phyloP scores from a whole-genome alignment of 805 yeast species.

The Dipodascus geniculatus region DNA sequence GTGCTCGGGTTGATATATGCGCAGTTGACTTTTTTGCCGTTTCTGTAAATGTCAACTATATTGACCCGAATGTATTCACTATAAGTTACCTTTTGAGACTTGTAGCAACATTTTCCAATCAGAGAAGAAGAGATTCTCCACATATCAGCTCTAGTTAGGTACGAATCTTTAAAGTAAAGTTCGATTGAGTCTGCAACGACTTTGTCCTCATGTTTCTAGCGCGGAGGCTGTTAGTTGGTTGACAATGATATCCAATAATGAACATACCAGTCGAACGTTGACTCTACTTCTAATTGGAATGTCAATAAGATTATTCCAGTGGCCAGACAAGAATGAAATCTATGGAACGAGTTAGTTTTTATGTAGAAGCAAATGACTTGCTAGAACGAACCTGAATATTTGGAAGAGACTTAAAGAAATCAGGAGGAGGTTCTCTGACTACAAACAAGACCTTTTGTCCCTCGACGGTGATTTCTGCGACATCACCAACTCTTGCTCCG shows the following conservation, averaged over 20 bases:
- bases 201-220: slow-evolving; percentile 24
- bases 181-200: slow-evolving; percentile 79
- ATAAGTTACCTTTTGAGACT: slow-evolving; percentile 52
- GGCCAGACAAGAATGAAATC: slow-evolving; percentile 13
- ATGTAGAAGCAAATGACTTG: not conserved
- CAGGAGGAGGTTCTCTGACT: slow-evolving; percentile 13
- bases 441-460: slow-evolving; percentile 24
- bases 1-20: slow-evolving; percentile 66
- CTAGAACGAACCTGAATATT: slow-evolving; percentile 13
- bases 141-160: slow-evolving; percentile 83
- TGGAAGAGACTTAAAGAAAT: slow-evolving; percentile 10
- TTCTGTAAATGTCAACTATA: slow-evolving; percentile 50
- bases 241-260: not conserved
- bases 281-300: slow-evolving; percentile 60
- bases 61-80: slow-evolving; percentile 52
- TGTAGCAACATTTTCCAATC: slow-evolving; percentile 52
- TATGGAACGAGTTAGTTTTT: not conserved
- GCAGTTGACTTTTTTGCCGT: slow-evolving; percentile 60
- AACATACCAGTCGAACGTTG: slow-evolving; percentile 34
- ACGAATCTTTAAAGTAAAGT: slow-evolving; percentile 65
- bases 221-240: slow-evolving; percentile 4
- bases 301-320: slow-evolving; percentile 31
- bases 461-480: slow-evolving; percentile 41
- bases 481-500: slow-evolving; percentile 59
- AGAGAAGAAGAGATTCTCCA: slow-evolving; percentile 66